Base-by-base conservation (phyloP, 108 stramenopile species). In the Pseudonitzschia multistriata region DNA sequence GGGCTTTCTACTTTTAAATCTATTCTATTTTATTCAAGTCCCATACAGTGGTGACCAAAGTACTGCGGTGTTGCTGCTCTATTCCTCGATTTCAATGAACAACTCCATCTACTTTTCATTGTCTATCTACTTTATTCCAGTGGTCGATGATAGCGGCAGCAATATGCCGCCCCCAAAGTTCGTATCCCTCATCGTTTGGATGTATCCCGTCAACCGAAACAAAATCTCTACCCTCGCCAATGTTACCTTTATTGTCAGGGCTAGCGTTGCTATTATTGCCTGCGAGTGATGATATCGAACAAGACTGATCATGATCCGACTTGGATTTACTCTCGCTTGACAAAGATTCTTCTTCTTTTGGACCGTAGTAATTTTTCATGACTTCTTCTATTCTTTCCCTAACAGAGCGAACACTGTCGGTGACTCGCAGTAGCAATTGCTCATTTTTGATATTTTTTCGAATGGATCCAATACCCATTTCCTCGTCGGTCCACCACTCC, bases 141-240 rank as follows among this genome's bases (percentile, higher is more conserved):
- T 82, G 76, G 17, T 78, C 66, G 3, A 86, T 35, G 59, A 89
- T 82, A 4, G 77, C 79, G 27, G 61, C 70, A 24, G 85, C 88
- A 55, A 89, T 89, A 62, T 80, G 78, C 39, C 81, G 65, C 31
- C 88, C 88, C 88, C 88, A 89, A 47, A 82, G 70, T 52, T 85
- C 84, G 49, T 85, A 89, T 19, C 88, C 85, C 57, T 78, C 77
- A 48, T 89, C 85, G 66, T 80, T 89, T 1, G 85, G 85, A 73
- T 89, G 88, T 17, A 86, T 74, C 59, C 61, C 60, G 60, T 89
- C 88, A 8, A 73, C 47, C 13, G 83, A 67, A 22, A 89, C 61
- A 27, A 86, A 30, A 28, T 35, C 37, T 13, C 62, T 22, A 8
- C n/a, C 29, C 8, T 28, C 39, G 19, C 11, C 6, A 8, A 6